Evolutionary conservation across 495 filamentous ascomycete species (phyloP).

Genomic region (Penicillium alfredii): DNA sequence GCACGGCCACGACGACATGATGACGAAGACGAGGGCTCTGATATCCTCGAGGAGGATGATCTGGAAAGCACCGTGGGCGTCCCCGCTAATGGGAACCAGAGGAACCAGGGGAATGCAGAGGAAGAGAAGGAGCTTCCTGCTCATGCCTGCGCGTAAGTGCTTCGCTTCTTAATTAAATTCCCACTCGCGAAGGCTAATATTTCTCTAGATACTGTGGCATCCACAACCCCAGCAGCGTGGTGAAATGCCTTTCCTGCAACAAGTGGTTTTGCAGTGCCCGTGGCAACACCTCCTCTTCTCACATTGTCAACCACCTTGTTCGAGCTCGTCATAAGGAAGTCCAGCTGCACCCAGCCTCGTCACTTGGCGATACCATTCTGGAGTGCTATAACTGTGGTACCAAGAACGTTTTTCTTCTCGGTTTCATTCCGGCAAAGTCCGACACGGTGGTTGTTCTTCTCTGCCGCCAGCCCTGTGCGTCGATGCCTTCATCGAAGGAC

Average conservation of each 20-base stretch:
- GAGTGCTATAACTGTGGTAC: constrained; percentile 99
- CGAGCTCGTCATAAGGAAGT: constrained; percentile 98
- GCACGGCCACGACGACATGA: constrained; percentile 68
- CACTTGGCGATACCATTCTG: constrained; percentile 93
- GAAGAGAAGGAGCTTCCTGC: constrained; percentile 90
- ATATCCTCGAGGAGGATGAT: constrained; percentile 84
- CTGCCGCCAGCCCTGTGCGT: constrained; percentile 92
- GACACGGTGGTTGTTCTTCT: constrained; percentile 96
- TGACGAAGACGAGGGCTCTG: constrained; percentile 80
- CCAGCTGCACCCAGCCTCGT: constrained; percentile 87
- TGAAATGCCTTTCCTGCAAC: constrained; percentile 90
- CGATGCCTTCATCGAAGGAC: constrained; percentile 94
- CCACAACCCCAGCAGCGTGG: constrained; percentile 88
- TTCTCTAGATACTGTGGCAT: constrained; percentile 85
- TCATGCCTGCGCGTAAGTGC: constrained; percentile 92
- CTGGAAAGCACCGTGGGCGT: constrained; percentile 86
- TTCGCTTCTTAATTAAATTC: neutral
- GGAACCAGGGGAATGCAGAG: constrained; percentile 58
- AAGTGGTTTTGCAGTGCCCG: constrained; percentile 99
- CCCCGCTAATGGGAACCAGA: constrained; percentile 64
- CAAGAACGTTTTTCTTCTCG: constrained; percentile 98
- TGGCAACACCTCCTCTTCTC: constrained; percentile 92
- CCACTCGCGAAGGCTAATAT: constrained; percentile 11
- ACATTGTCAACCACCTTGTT: constrained; percentile 98
- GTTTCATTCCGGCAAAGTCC: constrained; percentile 98